These are phyloP conservation scores for Calonectria honghensis DNA, from an alignment of 2,329 filamentous ascomycete genomes.

Conservation along the genomic window DNA sequence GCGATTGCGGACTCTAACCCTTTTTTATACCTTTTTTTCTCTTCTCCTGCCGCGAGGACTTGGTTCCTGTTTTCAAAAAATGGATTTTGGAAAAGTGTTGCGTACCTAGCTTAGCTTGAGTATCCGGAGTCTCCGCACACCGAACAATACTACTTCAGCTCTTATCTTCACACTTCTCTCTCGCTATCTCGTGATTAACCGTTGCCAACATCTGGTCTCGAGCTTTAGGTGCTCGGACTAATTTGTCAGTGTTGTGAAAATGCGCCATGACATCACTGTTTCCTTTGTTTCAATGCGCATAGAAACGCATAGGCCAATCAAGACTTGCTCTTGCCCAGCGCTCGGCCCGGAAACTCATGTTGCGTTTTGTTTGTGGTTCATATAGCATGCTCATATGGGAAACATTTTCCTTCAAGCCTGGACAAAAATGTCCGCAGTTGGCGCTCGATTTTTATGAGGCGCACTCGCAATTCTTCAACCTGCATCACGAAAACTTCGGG, in stretches of 20 bases:
- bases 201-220: not conserved
- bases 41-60: not conserved
- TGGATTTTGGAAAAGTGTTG: slow-evolving; percentile 2
- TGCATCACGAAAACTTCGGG: no score
- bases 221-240: slow-evolving; percentile 11
- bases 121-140: not conserved
- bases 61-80: not conserved
- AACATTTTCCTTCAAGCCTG: not conserved
- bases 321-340: not conserved
- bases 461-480: not conserved
- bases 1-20: not conserved
- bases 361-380: not conserved
- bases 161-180: not conserved
- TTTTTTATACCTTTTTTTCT: not conserved
- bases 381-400: not conserved
- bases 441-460: not conserved
- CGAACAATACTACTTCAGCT: not conserved
- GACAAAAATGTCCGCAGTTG: not conserved
- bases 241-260: not conserved
- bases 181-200: not conserved
- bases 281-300: slow-evolving; percentile 23
- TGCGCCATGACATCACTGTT: not conserved
- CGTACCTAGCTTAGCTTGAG: not conserved
- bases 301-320: not conserved
- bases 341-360: not conserved